Percentiles rank a stretch among this genome's conserved stretches.
phyloP scores from a whole-genome alignment of 1,284 basidiomycete species.

The Boletus sp. region DNA sequence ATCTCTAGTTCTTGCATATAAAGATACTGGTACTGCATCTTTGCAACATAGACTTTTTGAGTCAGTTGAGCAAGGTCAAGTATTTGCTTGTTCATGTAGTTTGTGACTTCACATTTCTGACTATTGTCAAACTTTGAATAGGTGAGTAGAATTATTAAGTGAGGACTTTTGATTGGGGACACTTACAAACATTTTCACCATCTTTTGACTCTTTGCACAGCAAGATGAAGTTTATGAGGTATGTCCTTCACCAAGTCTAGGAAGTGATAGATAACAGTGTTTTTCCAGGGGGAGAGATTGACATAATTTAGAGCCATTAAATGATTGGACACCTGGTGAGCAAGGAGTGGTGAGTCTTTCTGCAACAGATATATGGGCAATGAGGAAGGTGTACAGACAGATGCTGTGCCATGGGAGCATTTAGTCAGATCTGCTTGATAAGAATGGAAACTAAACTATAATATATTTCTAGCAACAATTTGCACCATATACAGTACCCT shows the following conservation, averaged over 20 bases:
- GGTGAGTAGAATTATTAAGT: too few relatives aligned
- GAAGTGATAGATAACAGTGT: not conserved
- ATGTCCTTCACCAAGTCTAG: not conserved
- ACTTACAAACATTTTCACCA: not conserved
- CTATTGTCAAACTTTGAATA: not conserved
- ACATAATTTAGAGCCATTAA: too few relatives aligned
- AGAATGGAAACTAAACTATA: too few relatives aligned
- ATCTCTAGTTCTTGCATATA: not conserved
- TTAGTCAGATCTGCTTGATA: too few relatives aligned
- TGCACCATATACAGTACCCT: too few relatives aligned
- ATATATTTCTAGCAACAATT: too few relatives aligned
- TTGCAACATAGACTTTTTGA: not conserved
- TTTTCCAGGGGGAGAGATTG: not conserved
- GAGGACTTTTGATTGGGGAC: not conserved
- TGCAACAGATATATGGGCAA: too few relatives aligned
- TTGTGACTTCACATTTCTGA: not conserved
- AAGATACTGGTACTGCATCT: slow-evolving; percentile 3
- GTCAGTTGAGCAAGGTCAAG: not conserved
- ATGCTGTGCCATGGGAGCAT: too few relatives aligned
- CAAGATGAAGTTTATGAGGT: not conserved
- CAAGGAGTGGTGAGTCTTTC: too few relatives aligned
- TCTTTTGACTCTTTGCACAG: not conserved
- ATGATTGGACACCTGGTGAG: too few relatives aligned
- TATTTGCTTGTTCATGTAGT: not conserved
- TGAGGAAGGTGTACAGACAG: too few relatives aligned